phyloP scores from a whole-genome alignment of 129 eudicot genomes.

The Sambucus nigra region DNA sequence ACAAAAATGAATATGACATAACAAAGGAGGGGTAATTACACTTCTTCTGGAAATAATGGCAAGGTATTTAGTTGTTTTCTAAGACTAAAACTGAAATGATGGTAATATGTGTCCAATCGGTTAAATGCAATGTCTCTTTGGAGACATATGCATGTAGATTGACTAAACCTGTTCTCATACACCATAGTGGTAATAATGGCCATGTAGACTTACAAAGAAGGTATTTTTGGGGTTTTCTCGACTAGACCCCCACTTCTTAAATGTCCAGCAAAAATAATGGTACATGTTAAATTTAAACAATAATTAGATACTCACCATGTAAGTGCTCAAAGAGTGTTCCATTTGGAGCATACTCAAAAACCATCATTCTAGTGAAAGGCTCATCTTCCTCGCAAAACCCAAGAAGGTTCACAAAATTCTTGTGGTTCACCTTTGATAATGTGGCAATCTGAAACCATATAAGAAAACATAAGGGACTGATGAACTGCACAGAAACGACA shows the following conservation, averaged over 20 bases:
- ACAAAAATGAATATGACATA: background rate
- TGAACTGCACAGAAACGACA: background rate
- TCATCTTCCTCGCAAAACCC: conserved; percentile 83
- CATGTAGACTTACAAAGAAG: no score
- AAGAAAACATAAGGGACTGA: background rate
- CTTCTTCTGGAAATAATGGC: no score
- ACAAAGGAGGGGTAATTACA: no score
- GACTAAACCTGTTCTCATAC: no score
- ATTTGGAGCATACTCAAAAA: conserved; percentile 91
- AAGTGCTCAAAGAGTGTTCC: conserved; percentile 95
- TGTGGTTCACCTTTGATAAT: conserved; percentile 83
- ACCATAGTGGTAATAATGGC: no score
- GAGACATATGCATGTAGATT: no score
- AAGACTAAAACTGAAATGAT: no score
- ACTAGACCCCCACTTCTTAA: no score
- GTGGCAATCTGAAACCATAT: conserved; percentile 52
- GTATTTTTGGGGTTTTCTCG: no score
- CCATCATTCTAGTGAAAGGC: conserved; percentile 92
- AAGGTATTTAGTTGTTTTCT: no score
- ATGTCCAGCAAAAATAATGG: background rate
- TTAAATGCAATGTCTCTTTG: no score
- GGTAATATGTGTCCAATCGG: no score
- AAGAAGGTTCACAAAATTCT: conserved; percentile 75
- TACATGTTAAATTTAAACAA: background rate
- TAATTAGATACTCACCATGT: conserved; percentile 47